Conservation (phyloP, 495 filamentous ascomycete genomes). For the Daldinia loculata region DNA sequence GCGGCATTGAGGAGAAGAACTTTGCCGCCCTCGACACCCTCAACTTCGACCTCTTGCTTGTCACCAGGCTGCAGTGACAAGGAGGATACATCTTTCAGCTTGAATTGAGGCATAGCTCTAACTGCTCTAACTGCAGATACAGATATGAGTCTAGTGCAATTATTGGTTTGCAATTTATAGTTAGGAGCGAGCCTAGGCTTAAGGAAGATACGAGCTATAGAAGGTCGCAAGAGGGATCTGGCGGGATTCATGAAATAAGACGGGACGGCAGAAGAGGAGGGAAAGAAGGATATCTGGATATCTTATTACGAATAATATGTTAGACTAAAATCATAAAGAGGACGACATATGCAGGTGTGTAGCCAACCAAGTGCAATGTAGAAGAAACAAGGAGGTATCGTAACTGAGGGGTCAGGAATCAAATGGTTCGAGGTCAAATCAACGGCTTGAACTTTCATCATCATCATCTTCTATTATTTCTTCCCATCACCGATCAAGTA, state of each 20-base stretch:
- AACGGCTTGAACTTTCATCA: constrained; percentile 17
- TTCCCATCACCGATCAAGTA: neutral
- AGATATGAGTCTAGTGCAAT: constrained; percentile 19
- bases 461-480: neutral
- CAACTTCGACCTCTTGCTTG: constrained; percentile 88
- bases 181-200: neutral
- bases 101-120: constrained; percentile 73
- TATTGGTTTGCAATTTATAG: constrained; percentile 7
- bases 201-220: constrained; percentile 17
- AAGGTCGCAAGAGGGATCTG: constrained; percentile 27
- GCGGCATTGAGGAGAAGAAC: constrained; percentile 82
- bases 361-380: constrained; percentile 23
- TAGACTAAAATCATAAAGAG: constrained; percentile 8
- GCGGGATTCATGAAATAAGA: constrained; percentile 42
- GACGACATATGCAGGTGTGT: constrained; percentile 5
- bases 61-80: constrained; percentile 78
- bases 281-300: constrained; percentile 10
- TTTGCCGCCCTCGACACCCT: constrained; percentile 85
- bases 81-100: constrained; percentile 79
- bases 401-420: constrained; percentile 23
- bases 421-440: constrained; percentile 18
- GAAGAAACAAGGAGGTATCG: neutral
- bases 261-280: no score
- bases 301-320: constrained; percentile 27
- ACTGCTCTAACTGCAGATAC: constrained; percentile 40